A percentile compares a stretch with the other conserved stretches of the same genome.
Conservation (phyloP, 1,284 basidiomycete genomes). For the Clitocybe nebularis region DNA sequence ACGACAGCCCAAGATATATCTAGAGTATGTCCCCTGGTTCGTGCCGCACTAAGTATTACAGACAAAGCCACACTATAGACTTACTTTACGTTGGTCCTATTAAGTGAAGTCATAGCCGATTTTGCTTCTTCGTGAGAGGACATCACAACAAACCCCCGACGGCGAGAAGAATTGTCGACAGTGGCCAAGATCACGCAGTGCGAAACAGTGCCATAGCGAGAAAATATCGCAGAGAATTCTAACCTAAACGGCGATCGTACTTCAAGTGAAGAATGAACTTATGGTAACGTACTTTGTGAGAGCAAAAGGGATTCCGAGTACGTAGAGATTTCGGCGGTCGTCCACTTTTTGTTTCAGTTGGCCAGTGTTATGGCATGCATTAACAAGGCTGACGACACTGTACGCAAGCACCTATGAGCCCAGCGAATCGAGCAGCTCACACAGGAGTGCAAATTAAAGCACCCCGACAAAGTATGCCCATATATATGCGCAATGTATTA, state of each 20-base stretch:
- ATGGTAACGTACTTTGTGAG: slow-evolving; percentile 56
- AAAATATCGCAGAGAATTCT: slow-evolving; percentile 61
- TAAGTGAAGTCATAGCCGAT: slow-evolving; percentile 58
- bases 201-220: slow-evolving; percentile 57
- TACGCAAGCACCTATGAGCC: too few relatives aligned
- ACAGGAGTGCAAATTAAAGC: slow-evolving; percentile 11
- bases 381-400: slow-evolving; percentile 32
- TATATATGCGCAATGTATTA: slow-evolving; percentile 21
- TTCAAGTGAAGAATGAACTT: neutral
- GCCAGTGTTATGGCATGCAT: slow-evolving; percentile 10
- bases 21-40: slow-evolving; percentile 56
- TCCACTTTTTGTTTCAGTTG: slow-evolving; percentile 36
- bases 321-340: slow-evolving; percentile 70
- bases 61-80: slow-evolving; percentile 10
- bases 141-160: slow-evolving; percentile 79
- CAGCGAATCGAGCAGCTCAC: slow-evolving; percentile 7
- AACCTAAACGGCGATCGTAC: slow-evolving; percentile 32
- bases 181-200: slow-evolving; percentile 78
- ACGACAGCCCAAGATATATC: slow-evolving; percentile 82
- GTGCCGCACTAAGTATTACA: neutral
- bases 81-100: slow-evolving; percentile 65
- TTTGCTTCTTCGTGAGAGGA: slow-evolving; percentile 63
- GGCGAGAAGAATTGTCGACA: slow-evolving; percentile 72
- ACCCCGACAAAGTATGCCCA: slow-evolving; percentile 14
- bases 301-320: slow-evolving; percentile 74